Conservation (phyloP, 352 stramenopile genomes). For the Globisporangium carolinianum region DNA sequence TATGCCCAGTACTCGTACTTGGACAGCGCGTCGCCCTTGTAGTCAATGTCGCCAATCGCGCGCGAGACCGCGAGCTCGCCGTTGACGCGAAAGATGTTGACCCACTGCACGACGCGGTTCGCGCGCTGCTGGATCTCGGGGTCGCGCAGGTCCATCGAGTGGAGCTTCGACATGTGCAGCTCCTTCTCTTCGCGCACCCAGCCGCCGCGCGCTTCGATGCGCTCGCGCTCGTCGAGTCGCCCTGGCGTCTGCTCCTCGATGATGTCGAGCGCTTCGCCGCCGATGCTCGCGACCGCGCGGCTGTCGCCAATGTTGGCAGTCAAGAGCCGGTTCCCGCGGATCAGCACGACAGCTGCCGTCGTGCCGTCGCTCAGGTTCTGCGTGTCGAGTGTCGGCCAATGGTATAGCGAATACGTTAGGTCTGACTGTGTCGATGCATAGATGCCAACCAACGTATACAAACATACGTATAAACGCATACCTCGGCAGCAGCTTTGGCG, state of each 20-base stretch:
- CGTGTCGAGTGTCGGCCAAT: not conserved
- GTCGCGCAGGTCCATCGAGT: slow-evolving; percentile 86
- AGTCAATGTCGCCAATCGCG: slow-evolving; percentile 90
- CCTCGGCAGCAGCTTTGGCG: slow-evolving; percentile 45
- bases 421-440: too few relatives aligned
- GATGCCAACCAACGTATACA: too few relatives aligned
- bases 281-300: slow-evolving; percentile 76
- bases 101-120: slow-evolving; percentile 75
- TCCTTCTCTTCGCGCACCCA: slow-evolving; percentile 62
- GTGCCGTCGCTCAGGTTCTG: slow-evolving; percentile 68
- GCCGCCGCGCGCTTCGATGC: slow-evolving; percentile 67
- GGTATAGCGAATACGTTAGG: too few relatives aligned
- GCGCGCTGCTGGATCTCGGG: slow-evolving; percentile 79
- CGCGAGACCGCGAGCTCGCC: slow-evolving; percentile 90
- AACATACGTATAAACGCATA: slow-evolving; percentile 11
- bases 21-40: slow-evolving; percentile 73
- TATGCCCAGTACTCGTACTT: slow-evolving; percentile 84
- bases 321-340: slow-evolving; percentile 73
- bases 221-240: slow-evolving; percentile 54
- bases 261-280: slow-evolving; percentile 74
- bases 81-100: slow-evolving; percentile 86
- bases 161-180: slow-evolving; percentile 81
- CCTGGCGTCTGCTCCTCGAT: slow-evolving; percentile 85
- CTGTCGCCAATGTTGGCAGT: slow-evolving; percentile 87
- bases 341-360: slow-evolving; percentile 73